Conservation (phyloP, 495 filamentous ascomycete species). For the Aspergillus funiculosus region DNA sequence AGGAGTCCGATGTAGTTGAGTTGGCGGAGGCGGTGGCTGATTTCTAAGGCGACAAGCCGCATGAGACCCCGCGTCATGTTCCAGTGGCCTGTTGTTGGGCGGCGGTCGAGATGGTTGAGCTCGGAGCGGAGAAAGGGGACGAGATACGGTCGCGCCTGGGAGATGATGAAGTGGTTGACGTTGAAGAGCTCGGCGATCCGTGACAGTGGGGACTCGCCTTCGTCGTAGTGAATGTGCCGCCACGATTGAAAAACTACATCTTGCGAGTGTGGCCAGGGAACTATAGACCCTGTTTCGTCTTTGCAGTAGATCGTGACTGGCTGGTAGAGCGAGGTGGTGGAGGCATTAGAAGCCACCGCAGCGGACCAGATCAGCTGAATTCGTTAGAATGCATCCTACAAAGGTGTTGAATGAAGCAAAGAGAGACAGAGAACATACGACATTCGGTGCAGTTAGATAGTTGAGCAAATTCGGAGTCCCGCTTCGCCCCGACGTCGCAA, state of each 20-base stretch:
- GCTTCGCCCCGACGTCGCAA: constrained; percentile 65
- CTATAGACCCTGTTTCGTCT: constrained; percentile 67
- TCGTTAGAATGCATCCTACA: too few species aligned
- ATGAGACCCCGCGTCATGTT: constrained; percentile 58
- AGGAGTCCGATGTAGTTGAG: constrained; percentile 72
- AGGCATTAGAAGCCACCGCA: constrained; percentile 84
- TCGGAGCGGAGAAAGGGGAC: constrained; percentile 82
- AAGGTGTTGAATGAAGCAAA: neutral
- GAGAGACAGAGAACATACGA: constrained; percentile 51
- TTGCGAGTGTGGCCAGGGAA: constrained; percentile 69
- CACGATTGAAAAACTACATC: constrained; percentile 63
- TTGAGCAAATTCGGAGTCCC: constrained; percentile 83
- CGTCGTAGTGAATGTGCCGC: constrained; percentile 62
- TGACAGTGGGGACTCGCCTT: constrained; percentile 72
- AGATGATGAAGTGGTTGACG: constrained; percentile 96
- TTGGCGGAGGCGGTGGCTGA: constrained; percentile 77
- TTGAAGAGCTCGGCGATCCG: constrained; percentile 91
- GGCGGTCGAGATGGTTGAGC: constrained; percentile 65
- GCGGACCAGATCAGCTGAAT: constrained; percentile 85
- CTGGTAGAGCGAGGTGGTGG: constrained; percentile 58
- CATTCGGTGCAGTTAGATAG: constrained; percentile 90
- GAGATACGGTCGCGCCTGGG: constrained; percentile 89
- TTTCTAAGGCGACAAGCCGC: constrained; percentile 64
- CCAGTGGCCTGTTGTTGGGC: constrained; percentile 49
- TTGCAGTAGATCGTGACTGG: constrained; percentile 76